Base-by-base conservation (phyloP, 164 flowering plant genomes). In the Magnolia kwangsiensis region DNA sequence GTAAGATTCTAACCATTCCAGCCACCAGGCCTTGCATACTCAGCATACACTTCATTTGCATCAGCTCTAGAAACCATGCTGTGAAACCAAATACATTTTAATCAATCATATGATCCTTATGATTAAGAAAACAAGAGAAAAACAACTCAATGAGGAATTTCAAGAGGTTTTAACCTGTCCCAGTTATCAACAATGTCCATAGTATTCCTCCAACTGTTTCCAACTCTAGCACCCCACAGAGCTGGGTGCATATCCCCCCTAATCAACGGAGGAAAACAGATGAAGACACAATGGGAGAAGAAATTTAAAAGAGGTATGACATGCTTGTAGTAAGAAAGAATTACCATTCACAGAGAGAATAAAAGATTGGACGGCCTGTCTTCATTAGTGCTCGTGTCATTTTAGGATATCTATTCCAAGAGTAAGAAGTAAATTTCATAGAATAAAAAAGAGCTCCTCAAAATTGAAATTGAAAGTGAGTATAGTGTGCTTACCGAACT, bases 51-150 rank as follows among this genome's bases (percentile, higher is more conserved):
- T 72, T 95, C 95, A 76, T 95, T 95, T 85, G 81, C 69, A 77
- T 94, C 97, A 50, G 93, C 95, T 86, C 89, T 84, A 37, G 92
- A 85, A 0, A 86, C 51, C 96, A 94, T 88, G 78, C 97, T 94
- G 87, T 78, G 14, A 55, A 74, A 16, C 50, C 7, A 1, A 58
- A 68, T 23, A 75, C 24, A 59, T n/a, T 19, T 51, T 31, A 71
- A 13, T 45, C 67, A 71, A 50, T 3, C 23, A 59, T 72, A 66
- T 20, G 9, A 14, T 14, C 14, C 49, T 29, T 49, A 49, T 16
- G 45, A 51, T n/a, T 16, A 7, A 21, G 9, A 51, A 51, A 72
- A 18, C 23, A 51, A 37, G 45, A 37, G 45, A 37, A 37, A 37
- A 37, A 2, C 14, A 72, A 51, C 20, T 37, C 21, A 51, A 72